Evolutionary conservation across 495 filamentous ascomycete species (phyloP), one percentile per base, ranked within the genome.

Genomic region (Delitschia confertaspora): DNA sequence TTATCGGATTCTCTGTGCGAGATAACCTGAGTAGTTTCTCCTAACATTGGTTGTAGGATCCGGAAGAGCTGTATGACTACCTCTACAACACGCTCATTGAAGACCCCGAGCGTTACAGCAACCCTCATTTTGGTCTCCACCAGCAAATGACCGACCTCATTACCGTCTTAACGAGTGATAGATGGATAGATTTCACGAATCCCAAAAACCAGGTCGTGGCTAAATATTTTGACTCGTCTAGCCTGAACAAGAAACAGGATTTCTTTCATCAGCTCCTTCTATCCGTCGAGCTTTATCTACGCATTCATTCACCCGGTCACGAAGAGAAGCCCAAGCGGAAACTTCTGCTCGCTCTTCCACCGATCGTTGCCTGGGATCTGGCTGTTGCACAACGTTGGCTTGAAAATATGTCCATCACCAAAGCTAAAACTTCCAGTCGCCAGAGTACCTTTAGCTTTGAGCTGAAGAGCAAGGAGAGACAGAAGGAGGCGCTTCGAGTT

Each of bases 201-300:
- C 69, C 69, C 20, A 68, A 69, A 50, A 79, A 81, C 45, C 80
- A 84, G 51, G 72, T 80, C 31, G 68, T 78, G 30, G 77, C 79
- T 11, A 72, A 72, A 39, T 82, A 75, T 60, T 74, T 82, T 27
- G 67, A 70, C 32, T 71, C 73, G 47, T 64, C 65, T 21, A 62
- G 60, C 49, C 34, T 62, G 52, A 61, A 62, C 31, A 70, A 69
- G 48, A 68, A 68, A 30, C 74, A 73, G 32, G 33, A 50, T 17
- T 84, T 85, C 66, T 85, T 81, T 59, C 79, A 83, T 61, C 81
- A 84, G 60, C 62, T 85, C 19, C 65, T 85, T 7, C 67, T 85
- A 31, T 77, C 78, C 45, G 66, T 79, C 38, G 81, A 84, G 59
- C 64, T 85, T 3, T 74, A 82, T 47, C 57, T 75, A 27, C 72